These are phyloP conservation scores for Aspergillus sp. DNA, from an alignment of 2,329 filamentous ascomycete species.

Conservation along the genomic window DNA sequence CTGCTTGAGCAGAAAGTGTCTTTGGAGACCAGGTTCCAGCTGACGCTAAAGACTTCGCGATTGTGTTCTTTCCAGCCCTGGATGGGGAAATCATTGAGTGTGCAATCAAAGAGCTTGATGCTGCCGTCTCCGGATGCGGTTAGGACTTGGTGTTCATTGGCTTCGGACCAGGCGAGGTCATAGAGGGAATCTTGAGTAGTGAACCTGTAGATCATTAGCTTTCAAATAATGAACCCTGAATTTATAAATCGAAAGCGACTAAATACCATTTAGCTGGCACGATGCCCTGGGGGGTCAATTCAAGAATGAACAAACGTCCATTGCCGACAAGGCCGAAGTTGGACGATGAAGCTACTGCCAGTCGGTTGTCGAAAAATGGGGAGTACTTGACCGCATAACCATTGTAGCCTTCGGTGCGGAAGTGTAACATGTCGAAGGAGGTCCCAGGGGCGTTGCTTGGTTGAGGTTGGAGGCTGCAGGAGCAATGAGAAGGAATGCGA, in stretches of 20 bases:
- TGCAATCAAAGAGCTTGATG: slow-evolving; percentile 89
- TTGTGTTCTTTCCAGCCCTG: slow-evolving; percentile 93
- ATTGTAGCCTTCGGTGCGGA: slow-evolving; percentile 89
- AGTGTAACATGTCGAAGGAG: slow-evolving; percentile 74
- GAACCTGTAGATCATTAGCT: slow-evolving; percentile 58
- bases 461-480: slow-evolving; percentile 1
- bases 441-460: neutral
- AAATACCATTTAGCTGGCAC: slow-evolving; percentile 75
- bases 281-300: slow-evolving; percentile 79
- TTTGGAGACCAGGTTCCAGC: slow-evolving; percentile 90
- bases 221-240: neutral
- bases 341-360: slow-evolving; percentile 85
- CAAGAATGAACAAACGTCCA: slow-evolving; percentile 81
- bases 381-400: slow-evolving; percentile 98
- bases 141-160: slow-evolving; percentile 91
- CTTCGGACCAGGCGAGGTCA: slow-evolving; percentile 92
- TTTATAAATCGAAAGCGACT: too few relatives aligned
- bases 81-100: slow-evolving; percentile 78
- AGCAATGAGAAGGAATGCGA: neutral
- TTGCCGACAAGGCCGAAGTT: slow-evolving; percentile 98
- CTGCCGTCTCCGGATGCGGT: slow-evolving; percentile 90
- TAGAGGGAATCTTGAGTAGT: slow-evolving; percentile 97
- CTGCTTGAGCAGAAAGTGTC: slow-evolving; percentile 87
- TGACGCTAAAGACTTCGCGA: slow-evolving; percentile 86
- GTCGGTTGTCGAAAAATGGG: slow-evolving; percentile 92